Percentiles rank a stretch among this genome's conserved stretches.
Evolutionary conservation across 192 early-diverging fungal species (phyloP).

Genomic region (Gamsiella multidivaricata): DNA sequence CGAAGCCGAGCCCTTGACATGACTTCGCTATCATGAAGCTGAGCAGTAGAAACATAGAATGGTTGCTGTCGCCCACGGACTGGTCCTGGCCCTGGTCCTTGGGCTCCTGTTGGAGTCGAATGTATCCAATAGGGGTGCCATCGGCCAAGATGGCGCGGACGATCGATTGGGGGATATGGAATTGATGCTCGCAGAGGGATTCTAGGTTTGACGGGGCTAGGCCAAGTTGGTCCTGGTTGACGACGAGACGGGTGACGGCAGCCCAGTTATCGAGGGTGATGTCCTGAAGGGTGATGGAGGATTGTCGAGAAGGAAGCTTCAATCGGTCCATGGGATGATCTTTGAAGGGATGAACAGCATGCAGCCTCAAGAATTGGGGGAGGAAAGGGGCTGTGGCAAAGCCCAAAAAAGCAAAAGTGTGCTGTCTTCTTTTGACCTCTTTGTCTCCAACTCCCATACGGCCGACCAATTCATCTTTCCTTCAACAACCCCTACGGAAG

Average conservation of each 20-base stretch:
- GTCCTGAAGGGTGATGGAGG: constrained; percentile 26
- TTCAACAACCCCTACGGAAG: too few species aligned
- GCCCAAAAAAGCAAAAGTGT: too few species aligned
- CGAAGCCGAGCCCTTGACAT: constrained; percentile 44
- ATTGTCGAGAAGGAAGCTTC: constrained; percentile 23
- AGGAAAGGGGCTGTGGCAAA: neutral
- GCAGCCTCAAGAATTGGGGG: too few species aligned
- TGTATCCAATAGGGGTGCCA: constrained; percentile 25
- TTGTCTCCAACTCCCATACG: too few species aligned
- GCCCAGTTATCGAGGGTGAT: constrained; percentile 34
- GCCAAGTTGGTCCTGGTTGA: constrained; percentile 30
- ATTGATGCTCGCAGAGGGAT: constrained; percentile 51
- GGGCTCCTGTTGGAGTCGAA: constrained; percentile 18
- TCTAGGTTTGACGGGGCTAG: constrained; percentile 27
- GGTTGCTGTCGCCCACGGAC: neutral
- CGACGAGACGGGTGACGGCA: constrained; percentile 15
- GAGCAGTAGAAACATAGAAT: neutral
- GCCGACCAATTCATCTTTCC: too few species aligned
- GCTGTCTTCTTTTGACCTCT: too few species aligned
- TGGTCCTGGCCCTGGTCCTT: neutral
- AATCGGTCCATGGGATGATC: constrained; percentile 19
- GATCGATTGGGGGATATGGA: constrained; percentile 7
- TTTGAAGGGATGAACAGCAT: neutral
- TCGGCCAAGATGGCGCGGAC: constrained; percentile 39
- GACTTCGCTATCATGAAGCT: constrained; percentile 37